A percentile compares a stretch with the other conserved stretches of the same genome.
These are phyloP conservation scores for Nyctanthes arbortristis DNA, from an alignment of 257 asterid genomes.

Conservation along the genomic window DNA sequence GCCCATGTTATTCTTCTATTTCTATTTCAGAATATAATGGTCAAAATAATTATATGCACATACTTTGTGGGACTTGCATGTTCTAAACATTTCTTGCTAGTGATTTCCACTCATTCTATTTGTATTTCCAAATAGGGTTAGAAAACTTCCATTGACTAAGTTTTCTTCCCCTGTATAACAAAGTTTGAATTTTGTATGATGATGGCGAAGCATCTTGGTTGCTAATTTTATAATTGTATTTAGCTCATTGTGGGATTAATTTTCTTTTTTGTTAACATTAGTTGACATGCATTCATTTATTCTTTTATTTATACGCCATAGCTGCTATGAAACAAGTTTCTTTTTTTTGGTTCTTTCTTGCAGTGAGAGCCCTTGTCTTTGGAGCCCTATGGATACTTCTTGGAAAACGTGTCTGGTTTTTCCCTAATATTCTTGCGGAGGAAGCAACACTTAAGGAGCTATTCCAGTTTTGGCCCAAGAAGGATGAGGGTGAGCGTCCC, in stretches of 20 bases:
- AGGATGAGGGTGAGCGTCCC: constrained; percentile 88
- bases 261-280: not conserved
- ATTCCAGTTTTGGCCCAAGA: constrained; percentile 98
- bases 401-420: constrained; percentile 94
- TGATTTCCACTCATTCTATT: too few species aligned
- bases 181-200: not conserved
- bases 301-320: constrained; percentile 8
- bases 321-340: constrained; percentile 1
- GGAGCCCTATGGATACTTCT: constrained; percentile 78
- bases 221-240: not conserved
- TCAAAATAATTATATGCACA: too few species aligned
- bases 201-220: not conserved
- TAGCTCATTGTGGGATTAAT: not conserved
- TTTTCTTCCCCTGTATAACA: not conserved
- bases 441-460: constrained; percentile 96
- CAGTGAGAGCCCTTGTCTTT: constrained; percentile 85
- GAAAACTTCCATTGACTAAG: too few species aligned
- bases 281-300: not conserved
- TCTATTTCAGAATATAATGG: too few species aligned
- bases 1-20: too few species aligned
- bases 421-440: constrained; percentile 98
- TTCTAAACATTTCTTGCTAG: too few species aligned
- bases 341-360: constrained; percentile 27
- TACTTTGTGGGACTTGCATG: too few species aligned
- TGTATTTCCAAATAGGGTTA: too few species aligned